Evolutionary conservation across 2,329 filamentous ascomycete species (phyloP), one percentile per base, ranked within the genome.

Genomic region (Colletotrichum magnum): DNA sequence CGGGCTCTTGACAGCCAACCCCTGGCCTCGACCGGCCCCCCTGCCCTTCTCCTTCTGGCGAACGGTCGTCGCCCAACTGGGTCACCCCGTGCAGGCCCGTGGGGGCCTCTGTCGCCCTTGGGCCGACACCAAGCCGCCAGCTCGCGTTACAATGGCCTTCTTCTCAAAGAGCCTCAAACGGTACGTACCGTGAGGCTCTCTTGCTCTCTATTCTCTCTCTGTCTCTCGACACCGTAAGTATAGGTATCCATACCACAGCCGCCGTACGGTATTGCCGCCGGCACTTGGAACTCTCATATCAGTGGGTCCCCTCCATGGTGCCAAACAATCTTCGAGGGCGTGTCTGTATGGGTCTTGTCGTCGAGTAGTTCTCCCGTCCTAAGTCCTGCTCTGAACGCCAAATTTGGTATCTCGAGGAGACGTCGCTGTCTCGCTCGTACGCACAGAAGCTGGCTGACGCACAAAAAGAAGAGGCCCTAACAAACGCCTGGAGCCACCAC

Each of bases 11-110:
- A 56, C 28, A 47, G 51, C 32, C 64, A 41, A 62, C 50, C 52
- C 64, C 21, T 47, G 36, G 15, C 50, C 56, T 60, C 18, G 50
- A 66, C 18, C 51, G 5, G 32, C 32, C 32, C 32, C 32, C 32
- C 9, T 36, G 32, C 56, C 54, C 50, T 69, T 69, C 62, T 56
- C 66, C 51, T 69, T 66, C 57, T 52, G 62, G 66, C 56, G n/a
- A 57, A 52, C 45, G n/a, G 43, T 69, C 41, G 47, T 68, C 50
- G 62, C 62, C 57, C 67, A 67, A 67, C 67, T 66, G 57, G 67
- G 67, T 57, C 43, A 18, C 50, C 63, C 59, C 21, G 24, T 57
- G 51, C 50, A 65, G 43, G 41, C 21, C 51, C 66, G 66, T 69
- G 66, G 66, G 62, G 66, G 61, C 56, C 16, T 39, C 54, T 28